phyloP scores from a whole-genome alignment of 768 basidiomycete species.

The Pleurotus sapidus region DNA sequence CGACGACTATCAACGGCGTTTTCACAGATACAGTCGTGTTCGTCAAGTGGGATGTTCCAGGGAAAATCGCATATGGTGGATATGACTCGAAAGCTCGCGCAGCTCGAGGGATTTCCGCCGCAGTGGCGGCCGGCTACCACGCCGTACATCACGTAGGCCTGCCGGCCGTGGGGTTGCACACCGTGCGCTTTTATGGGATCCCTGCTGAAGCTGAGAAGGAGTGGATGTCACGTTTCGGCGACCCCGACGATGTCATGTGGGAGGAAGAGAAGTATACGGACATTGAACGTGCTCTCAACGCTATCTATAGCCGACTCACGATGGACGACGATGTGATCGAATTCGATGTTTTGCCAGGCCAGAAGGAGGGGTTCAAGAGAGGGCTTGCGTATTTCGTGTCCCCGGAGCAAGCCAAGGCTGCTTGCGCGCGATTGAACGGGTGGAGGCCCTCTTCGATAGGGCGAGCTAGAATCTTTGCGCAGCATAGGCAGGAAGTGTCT shows the following conservation, averaged over 20 bases:
- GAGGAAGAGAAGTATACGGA: constrained; percentile 38
- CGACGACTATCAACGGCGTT: constrained; percentile 39
- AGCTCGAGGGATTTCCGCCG: constrained; percentile 41
- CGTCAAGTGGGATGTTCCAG: constrained; percentile 59
- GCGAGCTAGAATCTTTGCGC: constrained; percentile 43
- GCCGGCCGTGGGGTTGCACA: constrained; percentile 56
- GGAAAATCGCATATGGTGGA: constrained; percentile 58
- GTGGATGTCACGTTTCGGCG: constrained; percentile 33
- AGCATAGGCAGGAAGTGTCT: constrained; percentile 50
- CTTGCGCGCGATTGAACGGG: constrained; percentile 44
- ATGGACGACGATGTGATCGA: constrained; percentile 26
- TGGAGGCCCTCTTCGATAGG: constrained; percentile 45
- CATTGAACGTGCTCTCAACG: constrained; percentile 29
- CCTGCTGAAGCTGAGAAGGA: constrained; percentile 35
- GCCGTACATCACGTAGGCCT: constrained; percentile 54
- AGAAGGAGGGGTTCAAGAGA: constrained; percentile 48
- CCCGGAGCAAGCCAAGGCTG: constrained; percentile 48
- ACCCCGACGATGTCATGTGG: constrained; percentile 36
- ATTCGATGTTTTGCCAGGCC: constrained; percentile 48
- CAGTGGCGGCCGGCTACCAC: constrained; percentile 32
- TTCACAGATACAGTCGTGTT: constrained; percentile 55
- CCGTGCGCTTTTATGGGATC: constrained; percentile 54
- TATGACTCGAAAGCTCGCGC: constrained; percentile 52
- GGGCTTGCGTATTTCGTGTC: constrained; percentile 57
- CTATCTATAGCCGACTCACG: constrained; percentile 40